A percentile compares a stretch with the other conserved stretches of the same genome.
These are phyloP conservation scores for Umbelopsis sp. DNA, from an alignment of 371 early-diverging fungal species.

Conservation along the genomic window DNA sequence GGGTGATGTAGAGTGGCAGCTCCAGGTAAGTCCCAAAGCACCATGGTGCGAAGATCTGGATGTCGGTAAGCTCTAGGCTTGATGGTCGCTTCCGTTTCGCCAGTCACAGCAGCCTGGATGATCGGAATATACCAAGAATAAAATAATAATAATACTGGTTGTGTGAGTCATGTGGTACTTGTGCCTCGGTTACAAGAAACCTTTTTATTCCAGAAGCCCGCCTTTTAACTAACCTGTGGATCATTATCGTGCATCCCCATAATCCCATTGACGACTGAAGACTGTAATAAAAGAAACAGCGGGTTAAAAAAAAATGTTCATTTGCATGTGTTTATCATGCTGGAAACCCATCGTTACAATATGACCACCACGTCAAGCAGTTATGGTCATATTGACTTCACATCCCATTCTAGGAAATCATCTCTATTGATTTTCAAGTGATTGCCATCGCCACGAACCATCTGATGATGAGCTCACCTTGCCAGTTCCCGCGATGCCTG, in stretches of 20 bases:
- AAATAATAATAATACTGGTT: neutral
- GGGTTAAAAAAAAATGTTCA: neutral
- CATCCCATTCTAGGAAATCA: constrained; percentile 19
- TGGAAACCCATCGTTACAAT: no score
- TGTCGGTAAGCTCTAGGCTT: constrained; percentile 42
- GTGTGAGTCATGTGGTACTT: neutral
- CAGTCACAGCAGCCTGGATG: constrained; percentile 36
- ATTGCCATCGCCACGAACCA: constrained; percentile 12
- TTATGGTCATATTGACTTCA: constrained; percentile 7
- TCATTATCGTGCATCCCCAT: constrained; percentile 44
- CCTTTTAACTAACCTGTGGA: constrained; percentile 1
- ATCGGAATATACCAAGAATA: neutral
- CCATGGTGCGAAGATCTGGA: constrained; percentile 45
- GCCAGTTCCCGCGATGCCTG: constrained; percentile 49
- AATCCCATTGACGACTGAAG: constrained; percentile 51
- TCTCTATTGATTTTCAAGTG: constrained; percentile 21
- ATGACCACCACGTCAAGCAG: neutral
- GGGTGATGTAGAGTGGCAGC: constrained; percentile 46
- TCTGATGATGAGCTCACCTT: constrained; percentile 35
- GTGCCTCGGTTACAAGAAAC: no score
- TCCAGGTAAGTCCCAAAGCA: constrained; percentile 58
- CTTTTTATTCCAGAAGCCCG: neutral
- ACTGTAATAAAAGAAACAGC: constrained; percentile 28
- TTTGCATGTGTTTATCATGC: constrained; percentile 15
- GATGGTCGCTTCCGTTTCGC: constrained; percentile 46